These are phyloP conservation scores for Clonostachys solani DNA, from an alignment of 2,329 filamentous ascomycete species.

Conservation along the genomic window DNA sequence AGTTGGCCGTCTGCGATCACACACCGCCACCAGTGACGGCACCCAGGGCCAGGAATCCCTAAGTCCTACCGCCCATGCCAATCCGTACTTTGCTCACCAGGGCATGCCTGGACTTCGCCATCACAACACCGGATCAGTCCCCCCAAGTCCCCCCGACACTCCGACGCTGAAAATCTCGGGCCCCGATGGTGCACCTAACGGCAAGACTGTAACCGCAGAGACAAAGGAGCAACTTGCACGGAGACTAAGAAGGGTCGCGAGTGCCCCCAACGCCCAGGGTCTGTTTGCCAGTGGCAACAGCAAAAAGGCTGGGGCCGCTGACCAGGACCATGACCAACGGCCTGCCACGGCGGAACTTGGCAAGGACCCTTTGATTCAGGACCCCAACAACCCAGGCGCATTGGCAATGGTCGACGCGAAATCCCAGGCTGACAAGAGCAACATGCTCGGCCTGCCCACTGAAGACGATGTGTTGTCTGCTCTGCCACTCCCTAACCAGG, in stretches of 20 bases:
- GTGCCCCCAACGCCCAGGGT: conserved; percentile 94
- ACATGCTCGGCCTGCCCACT: conserved; percentile 33
- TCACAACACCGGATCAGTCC: conserved; percentile 90
- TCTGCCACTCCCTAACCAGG: conserved; percentile 62
- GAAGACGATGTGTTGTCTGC: conserved; percentile 52
- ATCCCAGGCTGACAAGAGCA: conserved; percentile 17
- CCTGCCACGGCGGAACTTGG: conserved; percentile 83
- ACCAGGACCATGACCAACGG: conserved; percentile 45
- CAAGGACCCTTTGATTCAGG: conserved; percentile 67
- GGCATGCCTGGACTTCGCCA: conserved; percentile 90
- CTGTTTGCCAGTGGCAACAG: conserved; percentile 56
- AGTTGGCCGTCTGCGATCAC: conserved; percentile 82
- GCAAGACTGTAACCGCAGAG: conserved; percentile 66
- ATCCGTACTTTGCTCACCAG: conserved; percentile 97
- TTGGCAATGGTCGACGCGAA: conserved; percentile 27
- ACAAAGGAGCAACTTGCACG: conserved; percentile 93
- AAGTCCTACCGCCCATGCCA: conserved; percentile 89
- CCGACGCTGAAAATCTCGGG: conserved; percentile 72
- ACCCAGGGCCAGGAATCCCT: conserved; percentile 83
- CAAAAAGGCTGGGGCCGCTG: conserved; percentile 18
- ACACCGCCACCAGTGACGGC: conserved; percentile 89
- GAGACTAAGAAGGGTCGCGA: conserved; percentile 89
- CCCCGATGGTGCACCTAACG: conserved; percentile 53
- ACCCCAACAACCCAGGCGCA: conserved; percentile 35
- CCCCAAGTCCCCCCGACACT: conserved; percentile 88